Base-by-base conservation (phyloP, 768 basidiomycete species). In the Russula sp. region DNA sequence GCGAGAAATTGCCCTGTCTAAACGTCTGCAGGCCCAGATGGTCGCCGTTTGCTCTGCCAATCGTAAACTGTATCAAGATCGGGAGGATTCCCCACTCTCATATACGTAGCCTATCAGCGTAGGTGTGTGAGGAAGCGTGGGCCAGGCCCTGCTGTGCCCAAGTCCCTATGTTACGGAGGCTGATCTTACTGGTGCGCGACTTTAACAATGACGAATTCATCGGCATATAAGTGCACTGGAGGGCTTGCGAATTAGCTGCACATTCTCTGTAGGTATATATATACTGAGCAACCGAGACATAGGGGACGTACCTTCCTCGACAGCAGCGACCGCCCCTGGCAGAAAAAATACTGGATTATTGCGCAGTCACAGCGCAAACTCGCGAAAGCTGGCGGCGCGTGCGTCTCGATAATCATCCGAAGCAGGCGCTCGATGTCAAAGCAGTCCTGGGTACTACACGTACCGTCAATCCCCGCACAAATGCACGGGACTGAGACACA, bases 31-130 rank as follows among this genome's bases (percentile, higher is more conserved):
- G 74, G n/a, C 94, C 94, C 10, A 95, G 82, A 69, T 91, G 88
- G 65, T 83, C n/a, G 88, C 89, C 70, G 92, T 94, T 72, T 90
- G 88, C 72, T 94, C 91, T 10, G 87, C 83, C 79, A 64, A 94
- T 91, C 6, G 91, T 27, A 27, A 27, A 27, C 22, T 2, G 22
- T 27, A 27, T 27, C 22, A 27, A 27, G 22, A 27, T 27, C 22
- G 22, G 22, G 22, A 27, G 22, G 22, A 27, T 27, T 27, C 22
- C 22, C 22, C 22, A 27, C 22, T 27, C 22, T 27, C 22, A 27
- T 27, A 27, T 27, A 27, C 22, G 22, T 61, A 94, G 71, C 61
- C 76, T 79, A 8, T 85, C 82, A 0, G 85, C 22, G 22, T 27
- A 82, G 49, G 86, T 72, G 22, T 6, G 73, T 68, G 5, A 79